Conservation (phyloP, 1,284 basidiomycete species). For the Apiotrichum domesticum region DNA sequence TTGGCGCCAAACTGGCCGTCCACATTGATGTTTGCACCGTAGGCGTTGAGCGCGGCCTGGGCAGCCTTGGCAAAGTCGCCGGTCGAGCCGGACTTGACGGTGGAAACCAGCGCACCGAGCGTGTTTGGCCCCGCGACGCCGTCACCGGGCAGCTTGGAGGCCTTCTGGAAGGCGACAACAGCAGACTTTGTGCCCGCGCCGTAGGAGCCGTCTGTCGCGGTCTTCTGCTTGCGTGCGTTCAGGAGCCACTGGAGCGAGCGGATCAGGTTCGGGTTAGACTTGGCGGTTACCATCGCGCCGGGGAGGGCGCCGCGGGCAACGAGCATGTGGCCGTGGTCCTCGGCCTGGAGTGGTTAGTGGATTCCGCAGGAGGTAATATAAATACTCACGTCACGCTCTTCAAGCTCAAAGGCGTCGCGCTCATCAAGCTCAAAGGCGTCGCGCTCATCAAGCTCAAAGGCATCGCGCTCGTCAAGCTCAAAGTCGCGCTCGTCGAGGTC, state of each 20-base stretch:
- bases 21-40: neutral
- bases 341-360: too few species aligned
- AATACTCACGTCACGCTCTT: too few species aligned
- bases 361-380: too few species aligned
- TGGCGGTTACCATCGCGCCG: too few species aligned
- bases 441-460: too few species aligned
- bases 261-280: neutral
- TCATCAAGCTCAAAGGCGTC: too few species aligned
- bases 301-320: too few species aligned
- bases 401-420: too few species aligned
- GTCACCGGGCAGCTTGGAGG: neutral
- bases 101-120: conserved; percentile 2
- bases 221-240: neutral
- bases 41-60: neutral
- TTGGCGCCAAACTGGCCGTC: conserved; percentile 7
- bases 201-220: conserved; percentile 1
- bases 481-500: too few species aligned
- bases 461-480: too few species aligned
- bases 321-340: too few species aligned
- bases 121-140: conserved; percentile 1
- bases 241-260: conserved; percentile 7
- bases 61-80: conserved; percentile 2
- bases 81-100: neutral
- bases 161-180: neutral
- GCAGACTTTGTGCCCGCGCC: neutral